Evolutionary conservation across 306 rosid species (phyloP).

Genomic region (Myrica gale): DNA sequence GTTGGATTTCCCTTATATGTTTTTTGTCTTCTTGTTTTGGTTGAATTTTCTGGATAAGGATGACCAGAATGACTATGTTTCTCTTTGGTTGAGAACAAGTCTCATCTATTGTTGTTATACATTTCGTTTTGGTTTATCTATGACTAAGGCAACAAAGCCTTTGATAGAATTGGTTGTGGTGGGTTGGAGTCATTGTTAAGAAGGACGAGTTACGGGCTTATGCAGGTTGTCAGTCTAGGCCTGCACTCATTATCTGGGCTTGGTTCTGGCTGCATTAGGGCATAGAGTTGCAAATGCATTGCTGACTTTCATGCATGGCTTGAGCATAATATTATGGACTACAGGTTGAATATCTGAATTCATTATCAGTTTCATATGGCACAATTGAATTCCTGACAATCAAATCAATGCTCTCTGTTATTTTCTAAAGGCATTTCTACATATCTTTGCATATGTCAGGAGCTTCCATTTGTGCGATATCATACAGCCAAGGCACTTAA

Average conservation of each 20-base stretch:
- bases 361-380: neutral
- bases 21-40: neutral
- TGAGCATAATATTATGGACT: neutral
- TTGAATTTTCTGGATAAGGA: neutral
- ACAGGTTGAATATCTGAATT: neutral
- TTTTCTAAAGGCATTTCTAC: neutral
- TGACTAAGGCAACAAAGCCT: neutral
- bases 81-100: neutral
- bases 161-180: neutral
- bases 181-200: neutral
- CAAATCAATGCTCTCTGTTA: neutral
- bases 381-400: neutral
- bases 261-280: neutral
- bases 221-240: neutral
- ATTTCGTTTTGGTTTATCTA: neutral
- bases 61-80: neutral
- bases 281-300: neutral
- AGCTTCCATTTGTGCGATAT: conserved; percentile 68
- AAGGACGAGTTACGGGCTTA: neutral
- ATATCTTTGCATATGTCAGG: conserved; percentile 44
- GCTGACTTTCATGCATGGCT: neutral
- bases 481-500: conserved; percentile 57
- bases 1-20: neutral
- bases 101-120: neutral
- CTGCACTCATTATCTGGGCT: neutral